Conservation (phyloP, 106 monocot species). For the Dactylorhiza incarnata region DNA sequence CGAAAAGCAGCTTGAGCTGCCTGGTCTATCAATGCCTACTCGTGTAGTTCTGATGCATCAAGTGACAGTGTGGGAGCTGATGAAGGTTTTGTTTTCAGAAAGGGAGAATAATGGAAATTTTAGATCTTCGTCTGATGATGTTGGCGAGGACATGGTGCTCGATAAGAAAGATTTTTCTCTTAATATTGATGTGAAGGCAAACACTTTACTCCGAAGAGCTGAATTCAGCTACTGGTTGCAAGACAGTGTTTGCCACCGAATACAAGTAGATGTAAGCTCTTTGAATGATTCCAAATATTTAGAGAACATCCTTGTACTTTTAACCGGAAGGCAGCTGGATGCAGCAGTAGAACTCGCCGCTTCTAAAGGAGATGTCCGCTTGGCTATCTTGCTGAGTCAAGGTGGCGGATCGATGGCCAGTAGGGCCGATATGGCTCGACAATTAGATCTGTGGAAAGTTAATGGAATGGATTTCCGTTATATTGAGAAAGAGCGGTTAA, state of each 20-base stretch:
- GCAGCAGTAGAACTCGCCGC: conserved; percentile 77
- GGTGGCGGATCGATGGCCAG: conserved; percentile 79
- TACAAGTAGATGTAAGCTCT: conserved; percentile 75
- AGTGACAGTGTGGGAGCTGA: conserved; percentile 85
- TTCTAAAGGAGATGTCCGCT: conserved; percentile 81
- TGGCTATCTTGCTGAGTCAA: conserved; percentile 77
- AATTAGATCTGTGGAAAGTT: conserved; percentile 74
- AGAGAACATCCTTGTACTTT: conserved; percentile 58
- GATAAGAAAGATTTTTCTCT: conserved; percentile 51
- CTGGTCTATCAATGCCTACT: conserved; percentile 49
- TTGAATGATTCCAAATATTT: conserved; percentile 57
- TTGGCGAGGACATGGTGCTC: conserved; percentile 63
- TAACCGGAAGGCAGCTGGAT: conserved; percentile 83
- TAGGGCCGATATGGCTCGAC: conserved; percentile 71
- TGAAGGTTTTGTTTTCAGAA: conserved; percentile 82
- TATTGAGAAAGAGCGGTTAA: conserved; percentile 73
- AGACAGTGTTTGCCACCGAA: conserved; percentile 81
- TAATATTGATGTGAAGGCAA: conserved; percentile 67
- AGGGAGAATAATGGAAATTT: conserved; percentile 28
- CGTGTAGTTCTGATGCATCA: conserved; percentile 81
- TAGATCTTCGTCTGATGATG: conserved; percentile 28
- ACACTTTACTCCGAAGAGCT: conserved; percentile 69
- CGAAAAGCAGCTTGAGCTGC: conserved; percentile 71
- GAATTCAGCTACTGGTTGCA: conserved; percentile 92
- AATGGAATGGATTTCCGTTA: conserved; percentile 86